Base-by-base conservation (phyloP, 2,329 filamentous ascomycete species). In the Xylaria sp. region DNA sequence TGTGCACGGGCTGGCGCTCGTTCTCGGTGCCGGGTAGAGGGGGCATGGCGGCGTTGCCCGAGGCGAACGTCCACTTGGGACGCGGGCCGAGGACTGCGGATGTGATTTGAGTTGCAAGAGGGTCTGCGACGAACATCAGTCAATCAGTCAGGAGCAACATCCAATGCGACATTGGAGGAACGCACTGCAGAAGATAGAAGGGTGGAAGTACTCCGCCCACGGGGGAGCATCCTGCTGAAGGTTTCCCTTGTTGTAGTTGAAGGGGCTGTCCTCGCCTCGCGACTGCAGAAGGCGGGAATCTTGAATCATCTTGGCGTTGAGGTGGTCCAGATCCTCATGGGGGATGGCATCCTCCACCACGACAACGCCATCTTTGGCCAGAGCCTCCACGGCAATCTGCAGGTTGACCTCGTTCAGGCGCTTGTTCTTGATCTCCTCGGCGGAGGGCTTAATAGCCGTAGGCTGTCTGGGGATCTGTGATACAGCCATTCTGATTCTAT, bases 201-300 rank as follows among this genome's bases (percentile, higher is more conserved):
- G 77, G 23, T 82, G 79, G 64, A 88, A 88, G 72, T 82, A 85
- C 51, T 86, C 77, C 0, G 79, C 78, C 0, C 85, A 83, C 1
- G 86, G 83, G 0, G 86, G 87, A 0, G 88, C 82, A 72, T 90
- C 88, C 75, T 91, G 89, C 70, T 90, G 88, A 28, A 90, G 80
- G 70, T 90, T 91, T 3, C 86, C 87, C 57, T 83, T 84, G 75
- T 90, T 90, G 75, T 90, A 90, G 73, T 90, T 90, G 80, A 86
- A 91, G 0, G 86, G 87, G 0, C 85, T 84, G n/a, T 87, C 81
- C 15, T 88, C 83, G 1, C 87, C 86, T 33, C 81, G 79, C 0
- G 79, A 80, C 64, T 86, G 85, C 1, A 91, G 79, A 2, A 77
- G 74, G 1, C 80, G 80, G 1, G 88, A 88, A 74, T 91, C 89